Conservation (phyloP, 2,329 filamentous ascomycete species). For the Whalleya microplaca region DNA sequence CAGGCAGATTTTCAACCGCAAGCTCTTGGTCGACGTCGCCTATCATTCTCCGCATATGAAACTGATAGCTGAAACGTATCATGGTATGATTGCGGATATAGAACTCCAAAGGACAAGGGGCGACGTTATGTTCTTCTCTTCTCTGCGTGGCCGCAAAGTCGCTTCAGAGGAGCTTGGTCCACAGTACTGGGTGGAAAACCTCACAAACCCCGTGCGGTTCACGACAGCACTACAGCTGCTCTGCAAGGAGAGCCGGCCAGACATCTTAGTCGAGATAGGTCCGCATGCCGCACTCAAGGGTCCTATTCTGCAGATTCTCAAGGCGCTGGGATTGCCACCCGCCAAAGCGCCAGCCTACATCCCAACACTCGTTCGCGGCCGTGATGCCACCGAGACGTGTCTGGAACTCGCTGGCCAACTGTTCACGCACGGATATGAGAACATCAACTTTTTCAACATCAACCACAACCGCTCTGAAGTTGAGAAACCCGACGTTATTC, state of each 20-base stretch:
- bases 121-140: constrained; percentile 27
- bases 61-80: constrained; percentile 30
- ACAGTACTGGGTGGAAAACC: constrained; percentile 31
- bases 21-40: constrained; percentile 29
- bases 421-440: constrained; percentile 33
- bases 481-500: constrained; percentile 33
- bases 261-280: constrained; percentile 29
- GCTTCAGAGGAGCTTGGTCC: constrained; percentile 24
- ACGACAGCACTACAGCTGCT: constrained; percentile 21
- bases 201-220: constrained; percentile 30
- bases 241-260: constrained; percentile 20
- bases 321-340: constrained; percentile 24
- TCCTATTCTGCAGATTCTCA: constrained; percentile 29
- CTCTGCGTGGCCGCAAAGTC: constrained; percentile 26
- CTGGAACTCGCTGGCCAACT: constrained; percentile 36
- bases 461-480: constrained; percentile 33
- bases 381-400: constrained; percentile 23
- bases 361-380: constrained; percentile 28
- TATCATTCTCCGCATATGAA: constrained; percentile 34
- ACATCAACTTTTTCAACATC: constrained; percentile 35
- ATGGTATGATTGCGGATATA: constrained; percentile 22
- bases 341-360: constrained; percentile 33
- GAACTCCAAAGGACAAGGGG: constrained; percentile 8
- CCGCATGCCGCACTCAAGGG: constrained; percentile 31
- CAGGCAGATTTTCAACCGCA: constrained; percentile 29